Conservation (phyloP, 2,329 filamentous ascomycete species). For the Hymenoscyphus repandus region DNA sequence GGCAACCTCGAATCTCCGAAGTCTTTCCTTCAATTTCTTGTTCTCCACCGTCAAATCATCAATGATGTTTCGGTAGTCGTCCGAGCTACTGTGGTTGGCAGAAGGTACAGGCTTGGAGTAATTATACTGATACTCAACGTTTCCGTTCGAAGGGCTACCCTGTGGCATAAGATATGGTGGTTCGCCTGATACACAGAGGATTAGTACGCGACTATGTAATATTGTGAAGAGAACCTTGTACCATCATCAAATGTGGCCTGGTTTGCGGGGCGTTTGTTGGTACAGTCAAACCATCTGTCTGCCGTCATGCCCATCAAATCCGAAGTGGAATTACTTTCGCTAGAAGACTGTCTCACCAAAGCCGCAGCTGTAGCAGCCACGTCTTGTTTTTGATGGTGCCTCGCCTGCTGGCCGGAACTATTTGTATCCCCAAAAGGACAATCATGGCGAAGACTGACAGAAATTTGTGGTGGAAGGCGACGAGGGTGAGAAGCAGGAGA, state of each 20-base stretch:
- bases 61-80: conserved; percentile 77
- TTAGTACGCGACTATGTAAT: conserved; percentile 3
- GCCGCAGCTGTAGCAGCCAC: no score
- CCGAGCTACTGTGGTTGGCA: conserved; percentile 38
- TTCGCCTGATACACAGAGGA: conserved; percentile 16
- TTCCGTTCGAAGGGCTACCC: conserved; percentile 13
- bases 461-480: no score
- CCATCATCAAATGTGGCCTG: conserved; percentile 18
- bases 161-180: conserved; percentile 25
- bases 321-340: conserved; percentile 14
- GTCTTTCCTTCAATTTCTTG: conserved; percentile 66
- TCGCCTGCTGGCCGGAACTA: no score
- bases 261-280: conserved; percentile 19
- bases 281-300: conserved; percentile 26
- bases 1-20: conserved; percentile 65
- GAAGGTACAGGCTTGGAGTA: not conserved
- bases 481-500: no score
- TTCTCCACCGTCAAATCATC: conserved; percentile 84
- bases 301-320: conserved; percentile 11
- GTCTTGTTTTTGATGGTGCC: no score
- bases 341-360: not conserved
- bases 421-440: no score
- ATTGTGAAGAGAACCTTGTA: conserved; percentile 10
- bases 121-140: not conserved
- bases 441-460: no score